Evolutionary conservation across 768 basidiomycete species (phyloP).

Genomic region (Myochromella boudieri): DNA sequence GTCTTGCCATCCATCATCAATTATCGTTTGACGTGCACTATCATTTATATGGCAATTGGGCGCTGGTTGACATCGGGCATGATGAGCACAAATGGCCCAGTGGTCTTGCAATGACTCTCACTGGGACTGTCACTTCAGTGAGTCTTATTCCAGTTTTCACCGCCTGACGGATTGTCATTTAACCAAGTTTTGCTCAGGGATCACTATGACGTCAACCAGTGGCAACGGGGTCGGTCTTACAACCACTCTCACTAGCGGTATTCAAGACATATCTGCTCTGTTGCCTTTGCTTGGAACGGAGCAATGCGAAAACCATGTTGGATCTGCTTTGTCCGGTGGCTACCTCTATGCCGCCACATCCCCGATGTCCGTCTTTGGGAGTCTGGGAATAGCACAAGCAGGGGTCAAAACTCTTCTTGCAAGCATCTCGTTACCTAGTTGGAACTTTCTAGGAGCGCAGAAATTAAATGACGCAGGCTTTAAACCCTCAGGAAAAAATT

Average conservation of each 20-base stretch:
- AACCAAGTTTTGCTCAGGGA: too few species aligned
- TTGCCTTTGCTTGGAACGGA: conserved; percentile 24
- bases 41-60: too few species aligned
- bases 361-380: conserved; percentile 24
- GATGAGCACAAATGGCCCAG: too few species aligned
- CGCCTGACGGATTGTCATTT: too few species aligned
- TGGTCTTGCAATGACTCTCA: too few species aligned
- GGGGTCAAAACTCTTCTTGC: conserved; percentile 16
- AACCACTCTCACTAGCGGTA: conserved; percentile 17
- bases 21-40: too few species aligned
- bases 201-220: too few species aligned
- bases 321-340: conserved; percentile 17
- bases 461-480: conserved; percentile 13
- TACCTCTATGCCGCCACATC: conserved; percentile 23
- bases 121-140: too few species aligned
- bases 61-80: too few species aligned
- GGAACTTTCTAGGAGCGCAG: conserved; percentile 9
- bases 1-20: too few species aligned
- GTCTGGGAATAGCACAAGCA: conserved; percentile 20
- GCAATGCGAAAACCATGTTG: conserved; percentile 22
- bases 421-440: conserved; percentile 6
- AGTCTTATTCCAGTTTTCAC: too few species aligned
- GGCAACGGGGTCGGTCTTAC: too few species aligned
- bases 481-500: conserved; percentile 8
- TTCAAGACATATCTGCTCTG: conserved; percentile 24